Base-by-base conservation (phyloP, 1,284 basidiomycete species). In the Marasmius tenuissimus region DNA sequence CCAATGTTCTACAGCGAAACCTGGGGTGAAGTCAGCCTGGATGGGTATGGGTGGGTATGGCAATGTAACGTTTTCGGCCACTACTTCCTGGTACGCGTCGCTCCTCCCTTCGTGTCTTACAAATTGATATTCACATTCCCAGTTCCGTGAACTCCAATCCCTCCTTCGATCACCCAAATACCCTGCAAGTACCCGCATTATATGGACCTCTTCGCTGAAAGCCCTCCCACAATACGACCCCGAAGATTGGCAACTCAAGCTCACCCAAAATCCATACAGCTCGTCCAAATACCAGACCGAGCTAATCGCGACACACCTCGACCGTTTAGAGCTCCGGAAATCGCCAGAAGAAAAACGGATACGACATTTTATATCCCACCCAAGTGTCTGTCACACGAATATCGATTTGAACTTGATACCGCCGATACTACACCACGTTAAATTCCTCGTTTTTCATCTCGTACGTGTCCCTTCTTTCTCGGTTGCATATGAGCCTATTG, bases 21-120 rank as follows among this genome's bases (percentile, higher is more conserved):
- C 16, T 72, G 70, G 8, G 93, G 92, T 0, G 82, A 86, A 58
- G 69, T 82, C 61, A 92, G 85, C 63, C 74, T 78, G 18, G 93
- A 96, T 61, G 86, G 89, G 20, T 74, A 94, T 0, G 94, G 94
- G 0, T 87, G 82, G 79, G 84, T 91, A 8, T 97, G 92, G 92
- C 91, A 95, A 69, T 89, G 87, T 60, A 96, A 96, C 68, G 80
- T 94, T 22, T 92, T 96, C 60, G 88, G 91, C 0, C 92, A 94
- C 69, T 96, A 92, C 70, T 80, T 85, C 42, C 75, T 97, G 68
- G 94, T 95, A 67, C 64, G 91, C 81, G 12, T 50, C 27, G 7
- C 34, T 39, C 57, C 54, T 40, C 39, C 12, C 20, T 34, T 40
- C 20, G 27, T 22, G 35, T 14, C 11, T 20, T 62, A 50, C 34